Conservation (phyloP, 1,139 yeast species). For the Candida albicans region DNA sequence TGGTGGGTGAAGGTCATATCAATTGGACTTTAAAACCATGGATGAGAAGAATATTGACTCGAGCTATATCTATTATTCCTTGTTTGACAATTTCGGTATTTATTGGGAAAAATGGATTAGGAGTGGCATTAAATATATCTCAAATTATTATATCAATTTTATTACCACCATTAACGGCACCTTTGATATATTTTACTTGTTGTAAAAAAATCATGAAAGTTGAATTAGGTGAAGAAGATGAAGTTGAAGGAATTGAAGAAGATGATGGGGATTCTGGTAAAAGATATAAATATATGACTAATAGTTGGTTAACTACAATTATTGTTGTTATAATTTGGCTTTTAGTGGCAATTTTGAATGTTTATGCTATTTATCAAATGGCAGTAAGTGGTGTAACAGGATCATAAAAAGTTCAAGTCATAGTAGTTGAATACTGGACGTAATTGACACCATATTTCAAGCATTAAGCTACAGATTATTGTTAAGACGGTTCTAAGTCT, state of each 20-base stretch:
- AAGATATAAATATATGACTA: constrained; percentile 52
- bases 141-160: constrained; percentile 74
- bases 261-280: constrained; percentile 13
- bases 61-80: constrained; percentile 72
- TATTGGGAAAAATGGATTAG: constrained; percentile 65
- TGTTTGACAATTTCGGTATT: constrained; percentile 59
- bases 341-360: constrained; percentile 61
- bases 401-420: background rate
- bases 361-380: constrained; percentile 68
- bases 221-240: constrained; percentile 25
- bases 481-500: no score
- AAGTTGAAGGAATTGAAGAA: constrained; percentile 8
- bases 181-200: constrained; percentile 74
- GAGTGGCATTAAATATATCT: constrained; percentile 66
- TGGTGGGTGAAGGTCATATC: constrained; percentile 80
- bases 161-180: constrained; percentile 75
- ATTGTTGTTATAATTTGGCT: constrained; percentile 58
- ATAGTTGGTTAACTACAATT: constrained; percentile 56
- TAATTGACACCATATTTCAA: no score
- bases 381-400: constrained; percentile 44
- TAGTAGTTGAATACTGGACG: no score
- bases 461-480: no score
- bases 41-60: constrained; percentile 69
- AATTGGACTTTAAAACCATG: constrained; percentile 77
- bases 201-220: constrained; percentile 61